Conservation (phyloP, 2,329 filamentous ascomycete genomes). For the Thermoascus crustaceus region DNA sequence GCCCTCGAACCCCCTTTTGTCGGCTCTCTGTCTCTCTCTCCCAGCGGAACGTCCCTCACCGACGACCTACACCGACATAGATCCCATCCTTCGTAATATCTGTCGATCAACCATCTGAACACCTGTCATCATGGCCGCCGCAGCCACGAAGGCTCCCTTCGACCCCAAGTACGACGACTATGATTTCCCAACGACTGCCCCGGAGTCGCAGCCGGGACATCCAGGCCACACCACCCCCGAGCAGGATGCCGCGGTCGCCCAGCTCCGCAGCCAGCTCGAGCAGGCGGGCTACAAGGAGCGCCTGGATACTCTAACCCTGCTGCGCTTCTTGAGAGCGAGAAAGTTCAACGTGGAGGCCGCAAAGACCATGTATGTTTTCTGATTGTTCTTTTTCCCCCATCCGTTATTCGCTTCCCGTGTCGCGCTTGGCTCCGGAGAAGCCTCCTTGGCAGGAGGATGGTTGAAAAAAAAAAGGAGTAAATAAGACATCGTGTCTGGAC, state of each 20-base stretch:
- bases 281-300: constrained; percentile 70
- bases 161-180: constrained; percentile 95
- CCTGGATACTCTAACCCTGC: constrained; percentile 85
- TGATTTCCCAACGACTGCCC: constrained; percentile 76
- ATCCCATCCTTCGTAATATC: too few species aligned
- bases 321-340: constrained; percentile 85
- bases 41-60: constrained; percentile 2
- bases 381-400: background rate
- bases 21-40: constrained; percentile 3
- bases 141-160: constrained; percentile 39
- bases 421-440: too few species aligned
- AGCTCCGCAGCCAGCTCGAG: constrained; percentile 81
- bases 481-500: too few species aligned
- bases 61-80: too few species aligned
- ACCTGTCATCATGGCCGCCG: constrained; percentile 24
- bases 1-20: constrained; percentile 4
- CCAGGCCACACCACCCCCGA: constrained; percentile 77
- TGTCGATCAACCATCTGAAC: constrained; percentile 7
- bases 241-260: constrained; percentile 82
- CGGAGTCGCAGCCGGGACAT: constrained; percentile 65
- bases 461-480: too few species aligned
- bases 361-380: constrained; percentile 76
- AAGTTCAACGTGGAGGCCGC: constrained; percentile 83
- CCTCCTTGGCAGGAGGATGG: too few species aligned
- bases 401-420: constrained; percentile 4